Conservation (phyloP, 2,329 filamentous ascomycete genomes). For the Macrophomina phaseolina region DNA sequence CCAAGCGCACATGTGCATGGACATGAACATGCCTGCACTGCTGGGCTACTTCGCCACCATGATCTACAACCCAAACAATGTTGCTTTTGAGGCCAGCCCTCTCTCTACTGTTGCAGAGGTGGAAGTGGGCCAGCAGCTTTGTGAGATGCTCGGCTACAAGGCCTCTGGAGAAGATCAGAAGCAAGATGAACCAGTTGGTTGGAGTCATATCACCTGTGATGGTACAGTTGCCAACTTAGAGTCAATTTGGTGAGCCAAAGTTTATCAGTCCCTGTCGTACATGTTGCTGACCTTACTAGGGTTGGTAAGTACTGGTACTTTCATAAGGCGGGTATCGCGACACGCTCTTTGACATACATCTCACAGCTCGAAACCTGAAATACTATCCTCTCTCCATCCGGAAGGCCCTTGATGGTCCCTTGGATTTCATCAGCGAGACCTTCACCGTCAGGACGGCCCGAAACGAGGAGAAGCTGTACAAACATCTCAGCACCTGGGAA, state of each 20-base stretch:
- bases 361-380: conserved; percentile 53
- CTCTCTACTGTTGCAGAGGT: conserved; percentile 53
- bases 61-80: conserved; percentile 59
- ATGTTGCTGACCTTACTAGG: conserved; percentile 24
- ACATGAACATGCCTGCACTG: conserved; percentile 51
- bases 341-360: neutral
- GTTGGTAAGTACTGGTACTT: neutral
- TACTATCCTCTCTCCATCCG: conserved; percentile 53
- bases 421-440: conserved; percentile 38
- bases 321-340: no score
- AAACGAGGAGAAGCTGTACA: conserved; percentile 44
- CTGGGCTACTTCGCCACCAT: conserved; percentile 58
- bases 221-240: conserved; percentile 57
- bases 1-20: conserved; percentile 53
- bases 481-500: conserved; percentile 49
- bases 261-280: neutral
- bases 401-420: conserved; percentile 37
- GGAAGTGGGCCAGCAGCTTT: conserved; percentile 53
- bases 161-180: conserved; percentile 25
- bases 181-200: conserved; percentile 37
- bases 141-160: conserved; percentile 54
- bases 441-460: conserved; percentile 42
- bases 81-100: conserved; percentile 54
- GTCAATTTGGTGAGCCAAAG: conserved; percentile 49
- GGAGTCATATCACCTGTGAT: conserved; percentile 56